Conservation (phyloP, 306 rosid genomes). For the Fragaria ananassa region DNA sequence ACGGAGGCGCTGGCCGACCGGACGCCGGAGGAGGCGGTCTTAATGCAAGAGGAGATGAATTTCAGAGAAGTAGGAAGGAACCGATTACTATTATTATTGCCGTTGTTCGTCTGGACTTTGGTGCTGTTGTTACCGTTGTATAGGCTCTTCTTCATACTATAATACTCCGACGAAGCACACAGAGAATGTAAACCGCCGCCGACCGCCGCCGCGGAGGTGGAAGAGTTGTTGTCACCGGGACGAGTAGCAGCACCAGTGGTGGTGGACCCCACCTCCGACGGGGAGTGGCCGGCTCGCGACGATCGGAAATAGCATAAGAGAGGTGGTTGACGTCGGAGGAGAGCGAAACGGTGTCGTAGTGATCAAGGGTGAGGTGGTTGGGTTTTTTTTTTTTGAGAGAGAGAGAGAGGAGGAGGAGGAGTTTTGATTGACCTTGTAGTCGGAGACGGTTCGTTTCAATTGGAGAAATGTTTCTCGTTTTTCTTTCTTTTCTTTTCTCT, state of each 20-base stretch:
- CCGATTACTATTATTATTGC: constrained; percentile 38
- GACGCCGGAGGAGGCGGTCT: constrained; percentile 87
- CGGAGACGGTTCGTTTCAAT: constrained; percentile 44
- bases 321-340: not conserved
- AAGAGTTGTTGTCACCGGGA: not conserved
- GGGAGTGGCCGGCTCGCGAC: constrained; percentile 45
- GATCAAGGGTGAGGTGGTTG: constrained; percentile 16
- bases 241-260: constrained; percentile 10
- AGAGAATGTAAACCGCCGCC: constrained; percentile 34
- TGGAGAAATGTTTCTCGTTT: constrained; percentile 5
- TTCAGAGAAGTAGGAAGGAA: constrained; percentile 81
- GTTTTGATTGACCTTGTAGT: constrained; percentile 61
- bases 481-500: not conserved
- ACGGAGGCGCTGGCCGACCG: constrained; percentile 81
- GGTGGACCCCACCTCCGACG: constrained; percentile 49
- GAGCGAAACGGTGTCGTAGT: constrained; percentile 34
- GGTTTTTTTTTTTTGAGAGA: not conserved
- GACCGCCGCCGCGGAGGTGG: constrained; percentile 19
- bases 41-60: constrained; percentile 86
- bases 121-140: constrained; percentile 43
- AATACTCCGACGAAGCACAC: not conserved
- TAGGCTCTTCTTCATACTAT: constrained; percentile 74
- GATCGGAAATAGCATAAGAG: constrained; percentile 66
- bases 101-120: constrained; percentile 20
- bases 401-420: not conserved